A percentile compares a stretch with the other conserved stretches of the same genome.
Evolutionary conservation across 257 asterid species (phyloP).

Genomic region (Gentiana straminea): DNA sequence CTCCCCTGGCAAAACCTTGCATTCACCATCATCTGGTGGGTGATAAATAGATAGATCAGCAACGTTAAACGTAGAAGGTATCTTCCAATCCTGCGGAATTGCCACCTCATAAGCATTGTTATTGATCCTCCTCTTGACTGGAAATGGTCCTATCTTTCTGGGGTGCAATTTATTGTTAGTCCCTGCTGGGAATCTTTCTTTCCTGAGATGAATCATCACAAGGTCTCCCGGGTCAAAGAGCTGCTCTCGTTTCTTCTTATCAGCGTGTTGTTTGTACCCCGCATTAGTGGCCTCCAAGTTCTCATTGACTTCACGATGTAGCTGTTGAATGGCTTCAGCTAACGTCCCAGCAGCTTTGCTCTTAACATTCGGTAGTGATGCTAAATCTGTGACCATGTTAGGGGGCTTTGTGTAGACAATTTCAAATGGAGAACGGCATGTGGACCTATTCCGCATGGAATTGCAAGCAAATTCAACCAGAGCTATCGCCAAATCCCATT

Average conservation of each 20-base stretch:
- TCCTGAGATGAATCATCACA: background rate
- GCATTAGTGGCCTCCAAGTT: background rate
- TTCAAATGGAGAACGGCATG: background rate
- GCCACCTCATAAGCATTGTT: background rate
- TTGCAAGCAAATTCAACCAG: background rate
- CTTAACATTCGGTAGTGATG: background rate
- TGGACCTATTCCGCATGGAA: background rate
- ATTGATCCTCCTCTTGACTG: background rate
- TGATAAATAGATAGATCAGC: background rate
- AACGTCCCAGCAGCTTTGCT: background rate
- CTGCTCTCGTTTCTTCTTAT: background rate
- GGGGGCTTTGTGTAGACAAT: too few relatives aligned
- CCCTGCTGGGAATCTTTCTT: background rate
- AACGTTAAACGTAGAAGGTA: background rate
- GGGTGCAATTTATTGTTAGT: background rate
- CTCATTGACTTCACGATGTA: background rate
- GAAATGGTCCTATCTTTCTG: background rate
- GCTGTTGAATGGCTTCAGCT: background rate
- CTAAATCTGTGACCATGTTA: background rate
- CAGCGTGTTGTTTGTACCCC: background rate
- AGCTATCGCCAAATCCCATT: constrained; percentile 1
- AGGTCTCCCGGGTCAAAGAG: background rate
- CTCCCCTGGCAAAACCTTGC: too few relatives aligned
- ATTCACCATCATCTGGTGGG: too few relatives aligned
- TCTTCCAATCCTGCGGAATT: background rate